Conservation (phyloP, 352 stramenopile genomes). For the Pythium aphanidermatum region DNA sequence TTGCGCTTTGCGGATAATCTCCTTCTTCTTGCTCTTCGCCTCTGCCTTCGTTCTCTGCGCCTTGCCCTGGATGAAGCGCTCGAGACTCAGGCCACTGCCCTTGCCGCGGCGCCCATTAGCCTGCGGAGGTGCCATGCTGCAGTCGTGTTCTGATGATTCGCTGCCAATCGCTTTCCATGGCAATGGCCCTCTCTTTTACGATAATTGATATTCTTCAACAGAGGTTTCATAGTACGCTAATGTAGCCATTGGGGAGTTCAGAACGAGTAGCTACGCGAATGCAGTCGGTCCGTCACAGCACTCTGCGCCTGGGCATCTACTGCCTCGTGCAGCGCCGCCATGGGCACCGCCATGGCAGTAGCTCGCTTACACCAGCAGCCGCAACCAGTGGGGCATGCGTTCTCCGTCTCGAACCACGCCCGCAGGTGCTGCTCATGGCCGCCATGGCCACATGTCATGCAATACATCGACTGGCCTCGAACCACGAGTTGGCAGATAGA, state of each 20-base stretch:
- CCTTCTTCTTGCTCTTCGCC: slow-evolving; percentile 80
- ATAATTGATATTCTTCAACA: slow-evolving; percentile 6
- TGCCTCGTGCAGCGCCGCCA: slow-evolving; percentile 15
- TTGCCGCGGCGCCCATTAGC: slow-evolving; percentile 23
- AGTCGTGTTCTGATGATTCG: background rate
- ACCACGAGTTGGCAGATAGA: slow-evolving; percentile 80
- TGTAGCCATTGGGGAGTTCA: slow-evolving; percentile 22
- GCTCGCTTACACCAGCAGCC: slow-evolving; percentile 83
- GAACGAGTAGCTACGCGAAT: slow-evolving; percentile 69
- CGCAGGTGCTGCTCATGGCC: slow-evolving; percentile 66
- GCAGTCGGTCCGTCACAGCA: slow-evolving; percentile 21
- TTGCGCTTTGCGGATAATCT: slow-evolving; percentile 74
- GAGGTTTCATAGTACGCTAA: background rate
- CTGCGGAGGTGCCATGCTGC: slow-evolving; percentile 5
- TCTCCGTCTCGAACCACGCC: slow-evolving; percentile 73
- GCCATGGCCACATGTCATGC: slow-evolving; percentile 78
- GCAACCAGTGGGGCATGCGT: slow-evolving; percentile 71
- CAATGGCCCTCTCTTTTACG: background rate
- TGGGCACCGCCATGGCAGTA: slow-evolving; percentile 35
- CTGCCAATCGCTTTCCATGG: slow-evolving; percentile 2
- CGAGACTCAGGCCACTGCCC: slow-evolving; percentile 77
- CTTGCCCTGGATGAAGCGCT: slow-evolving; percentile 86
- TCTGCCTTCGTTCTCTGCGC: slow-evolving; percentile 71
- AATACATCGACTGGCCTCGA: slow-evolving; percentile 82
- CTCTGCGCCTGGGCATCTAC: no score